phyloP scores from a whole-genome alignment of 345 rosid species.

The Cardiospermum halicacabum region DNA sequence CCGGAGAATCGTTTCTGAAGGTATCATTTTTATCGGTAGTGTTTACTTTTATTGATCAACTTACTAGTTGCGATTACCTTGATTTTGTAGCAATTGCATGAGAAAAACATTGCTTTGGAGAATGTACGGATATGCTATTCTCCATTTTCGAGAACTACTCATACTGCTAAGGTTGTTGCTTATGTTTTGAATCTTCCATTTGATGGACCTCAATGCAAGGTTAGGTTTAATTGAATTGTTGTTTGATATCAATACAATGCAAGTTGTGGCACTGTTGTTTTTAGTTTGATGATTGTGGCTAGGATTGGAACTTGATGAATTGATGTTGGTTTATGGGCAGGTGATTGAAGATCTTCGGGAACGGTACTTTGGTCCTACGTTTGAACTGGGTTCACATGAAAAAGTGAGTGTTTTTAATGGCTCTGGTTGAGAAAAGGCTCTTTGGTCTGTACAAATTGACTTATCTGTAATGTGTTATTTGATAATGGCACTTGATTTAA shows the following conservation, averaged over 20 bases:
- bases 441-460: too few relatives aligned
- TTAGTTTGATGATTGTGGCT: background rate
- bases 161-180: conserved; percentile 73
- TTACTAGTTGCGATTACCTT: background rate
- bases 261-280: background rate
- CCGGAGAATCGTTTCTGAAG: conserved; percentile 68
- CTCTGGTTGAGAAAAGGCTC: background rate
- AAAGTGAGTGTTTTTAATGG: conserved; percentile 38
- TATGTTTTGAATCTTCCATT: conserved; percentile 64
- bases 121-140: conserved; percentile 84
- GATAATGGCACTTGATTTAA: background rate
- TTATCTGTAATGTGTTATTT: too few relatives aligned
- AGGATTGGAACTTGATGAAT: background rate
- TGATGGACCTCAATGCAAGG: conserved; percentile 76
- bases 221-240: conserved; percentile 8
- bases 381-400: conserved; percentile 79
- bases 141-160: conserved; percentile 81
- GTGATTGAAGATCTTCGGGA: conserved; percentile 77
- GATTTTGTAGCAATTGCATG: conserved; percentile 55
- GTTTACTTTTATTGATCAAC: background rate
- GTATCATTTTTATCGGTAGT: conserved; percentile 18
- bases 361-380: conserved; percentile 86
- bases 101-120: conserved; percentile 43
- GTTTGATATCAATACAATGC: too few relatives aligned
- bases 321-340: conserved; percentile 26